These are phyloP conservation scores for Penicillium mononematosum DNA, from an alignment of 495 filamentous ascomycete species.

Conservation along the genomic window DNA sequence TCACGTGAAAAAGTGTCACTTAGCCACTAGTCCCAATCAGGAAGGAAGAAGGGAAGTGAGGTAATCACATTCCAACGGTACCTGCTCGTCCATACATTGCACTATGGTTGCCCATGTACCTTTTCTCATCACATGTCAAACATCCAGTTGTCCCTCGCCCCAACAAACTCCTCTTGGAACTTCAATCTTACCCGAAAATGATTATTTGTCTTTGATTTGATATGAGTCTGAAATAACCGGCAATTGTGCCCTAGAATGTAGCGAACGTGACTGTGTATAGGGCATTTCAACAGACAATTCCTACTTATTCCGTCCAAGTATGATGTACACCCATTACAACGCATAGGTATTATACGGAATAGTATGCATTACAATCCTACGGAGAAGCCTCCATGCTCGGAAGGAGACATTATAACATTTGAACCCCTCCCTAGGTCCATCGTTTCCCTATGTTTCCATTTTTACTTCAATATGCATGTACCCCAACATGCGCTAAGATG, in stretches of 20 bases:
- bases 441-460: not conserved
- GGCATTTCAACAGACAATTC: not conserved
- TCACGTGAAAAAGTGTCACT: slow-evolving; percentile 16
- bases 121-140: slow-evolving; percentile 9
- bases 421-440: not conserved
- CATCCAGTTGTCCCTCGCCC: not conserved
- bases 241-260: not conserved
- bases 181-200: slow-evolving; percentile 8
- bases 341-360: not conserved
- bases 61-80: slow-evolving; percentile 8
- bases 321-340: not conserved
- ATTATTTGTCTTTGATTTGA: not conserved
- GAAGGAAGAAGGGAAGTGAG: slow-evolving; percentile 9
- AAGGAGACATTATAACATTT: not conserved
- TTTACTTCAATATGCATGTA: slow-evolving; percentile 4
- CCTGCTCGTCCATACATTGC: not conserved
- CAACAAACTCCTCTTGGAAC: not conserved
- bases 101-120: slow-evolving; percentile 4
- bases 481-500: slow-evolving; percentile 8
- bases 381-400: not conserved
- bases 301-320: not conserved
- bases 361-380: too few species aligned
- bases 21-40: slow-evolving; percentile 1
- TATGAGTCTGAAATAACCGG: not conserved
- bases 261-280: not conserved